Evolutionary conservation across 1,139 yeast genomes (phyloP), one percentile per base, ranked within the genome.

Genomic region (Debaryomyces subglobosus): DNA sequence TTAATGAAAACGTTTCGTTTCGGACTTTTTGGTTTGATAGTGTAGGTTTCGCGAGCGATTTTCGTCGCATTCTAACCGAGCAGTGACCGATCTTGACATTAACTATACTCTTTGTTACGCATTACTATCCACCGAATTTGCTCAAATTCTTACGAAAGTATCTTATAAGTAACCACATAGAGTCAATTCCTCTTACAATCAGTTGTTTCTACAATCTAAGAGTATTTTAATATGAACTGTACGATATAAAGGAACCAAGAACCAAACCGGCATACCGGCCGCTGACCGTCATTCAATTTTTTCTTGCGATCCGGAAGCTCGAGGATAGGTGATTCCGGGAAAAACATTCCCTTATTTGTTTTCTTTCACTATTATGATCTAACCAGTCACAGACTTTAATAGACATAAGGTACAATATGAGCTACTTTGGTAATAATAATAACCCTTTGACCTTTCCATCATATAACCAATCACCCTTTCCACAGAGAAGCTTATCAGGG

Each of bases 361-460:
- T 39, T 16, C 12, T 20, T 39, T 27, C 42, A 16, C 12, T 32
- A 32, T 16, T 5, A 12, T 35, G 38, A 35, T 35, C 38, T 35
- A 35, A 34, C 10, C 16, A 39, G 29, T 18, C 27, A 13, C 8
- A n/a, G 16, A n/a, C 8, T 27, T 16, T 18, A 24, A 23, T 16
- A 9, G 42, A 16, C n/a, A 34, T 43, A 49, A 47, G 47, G 43
- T 23, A 24, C 32, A 30, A 43, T 20, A 61, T 61, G 64, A 58
- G 63, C 43, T 58, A 57, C 44, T 61, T 51, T 47, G 49, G 53
- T 34, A 49, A 45, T 30, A 52, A 51, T 15, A 51, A 45, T 36
- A 59, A 56, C 47, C 56, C 61, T 18, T 53, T 64, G 37, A 45
- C 65, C 20, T 64, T 62, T 49, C 62, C 67, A 8, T 56, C 65